phyloP scores from a whole-genome alignment of 2,329 filamentous ascomycete species.

The Pseudomassariella vexata region DNA sequence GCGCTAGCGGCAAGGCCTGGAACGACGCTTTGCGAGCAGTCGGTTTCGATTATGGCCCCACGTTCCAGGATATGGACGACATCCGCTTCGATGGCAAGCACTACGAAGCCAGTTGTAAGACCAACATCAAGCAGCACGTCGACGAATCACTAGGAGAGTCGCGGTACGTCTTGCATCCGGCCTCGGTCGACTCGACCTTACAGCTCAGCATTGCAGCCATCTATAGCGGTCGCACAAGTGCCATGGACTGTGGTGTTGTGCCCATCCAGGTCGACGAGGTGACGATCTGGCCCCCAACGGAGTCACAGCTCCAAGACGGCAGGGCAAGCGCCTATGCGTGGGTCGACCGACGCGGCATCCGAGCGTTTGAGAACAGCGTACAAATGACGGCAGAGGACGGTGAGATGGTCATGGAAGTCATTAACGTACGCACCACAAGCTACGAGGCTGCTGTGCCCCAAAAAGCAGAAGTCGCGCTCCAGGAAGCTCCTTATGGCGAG shows the following conservation, averaged over 20 bases:
- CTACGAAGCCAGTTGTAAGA: slow-evolving; percentile 20
- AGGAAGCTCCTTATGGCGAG: slow-evolving; percentile 17
- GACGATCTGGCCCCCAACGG: slow-evolving; percentile 13
- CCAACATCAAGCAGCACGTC: slow-evolving; percentile 13
- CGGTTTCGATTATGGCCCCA: slow-evolving; percentile 32
- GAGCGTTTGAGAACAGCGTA: slow-evolving; percentile 13
- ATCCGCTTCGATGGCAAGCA: slow-evolving; percentile 19
- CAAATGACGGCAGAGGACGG: slow-evolving; percentile 18
- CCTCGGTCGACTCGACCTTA: slow-evolving; percentile 29
- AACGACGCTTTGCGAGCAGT: slow-evolving; percentile 26
- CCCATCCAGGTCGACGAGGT: slow-evolving; percentile 22
- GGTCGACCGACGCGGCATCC: slow-evolving; percentile 14
- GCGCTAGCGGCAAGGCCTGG: slow-evolving; percentile 20
- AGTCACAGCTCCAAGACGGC: slow-evolving; percentile 7
- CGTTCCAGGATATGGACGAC: slow-evolving; percentile 28
- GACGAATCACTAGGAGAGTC: slow-evolving; percentile 24
- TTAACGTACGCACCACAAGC: slow-evolving; percentile 13
- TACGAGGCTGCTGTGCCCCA: slow-evolving; percentile 26
- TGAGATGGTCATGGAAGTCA: slow-evolving; percentile 21
- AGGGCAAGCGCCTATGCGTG: slow-evolving; percentile 15
- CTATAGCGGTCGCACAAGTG: slow-evolving; percentile 18
- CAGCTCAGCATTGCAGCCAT: slow-evolving; percentile 27
- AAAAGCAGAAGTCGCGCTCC: slow-evolving; percentile 9
- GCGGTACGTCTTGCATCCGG: slow-evolving; percentile 31
- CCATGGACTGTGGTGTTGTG: slow-evolving; percentile 24